Conservation (phyloP, 2,329 filamentous ascomycete species). For the Diaporthe vexans region DNA sequence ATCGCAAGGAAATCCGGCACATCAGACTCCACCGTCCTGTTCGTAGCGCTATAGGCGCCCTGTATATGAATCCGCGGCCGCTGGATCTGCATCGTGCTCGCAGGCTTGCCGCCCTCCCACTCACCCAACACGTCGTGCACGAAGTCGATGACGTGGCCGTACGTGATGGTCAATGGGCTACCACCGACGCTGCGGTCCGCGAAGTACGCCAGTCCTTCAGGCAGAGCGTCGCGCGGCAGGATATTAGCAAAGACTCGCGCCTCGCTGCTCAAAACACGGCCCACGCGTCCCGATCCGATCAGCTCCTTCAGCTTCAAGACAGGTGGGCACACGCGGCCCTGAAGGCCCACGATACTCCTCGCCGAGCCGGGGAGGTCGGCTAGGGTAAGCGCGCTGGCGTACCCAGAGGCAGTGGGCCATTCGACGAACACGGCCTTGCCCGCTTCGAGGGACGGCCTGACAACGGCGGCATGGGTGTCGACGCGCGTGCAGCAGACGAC, state of each 20-base stretch:
- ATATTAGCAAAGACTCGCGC: conserved; percentile 42
- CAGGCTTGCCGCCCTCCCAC: neutral
- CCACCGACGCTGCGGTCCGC: conserved; percentile 23
- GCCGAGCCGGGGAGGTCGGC: conserved; percentile 51
- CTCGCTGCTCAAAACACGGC: conserved; percentile 55
- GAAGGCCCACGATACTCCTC: conserved; percentile 61
- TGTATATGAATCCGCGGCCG: conserved; percentile 5
- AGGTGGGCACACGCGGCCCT: conserved; percentile 57
- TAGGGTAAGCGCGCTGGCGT: conserved; percentile 59
- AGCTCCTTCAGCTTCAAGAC: conserved; percentile 58
- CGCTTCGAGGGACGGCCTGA: conserved; percentile 57
- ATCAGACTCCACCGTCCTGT: conserved; percentile 43
- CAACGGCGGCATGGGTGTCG: conserved; percentile 56
- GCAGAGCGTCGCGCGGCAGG: conserved; percentile 42
- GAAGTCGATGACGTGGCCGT: conserved; percentile 31
- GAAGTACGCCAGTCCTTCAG: conserved; percentile 39
- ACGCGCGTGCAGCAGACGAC: conserved; percentile 61
- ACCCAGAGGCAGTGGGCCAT: conserved; percentile 60
- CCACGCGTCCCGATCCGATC: conserved; percentile 58
- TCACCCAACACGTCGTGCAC: conserved; percentile 33
- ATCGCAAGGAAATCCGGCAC: conserved; percentile 51
- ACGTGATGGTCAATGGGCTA: conserved; percentile 22
- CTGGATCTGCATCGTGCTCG: conserved; percentile 26
- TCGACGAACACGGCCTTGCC: conserved; percentile 65
- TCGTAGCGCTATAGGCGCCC: neutral